A percentile compares a stretch with the other conserved stretches of the same genome.
These are phyloP conservation scores for Phellinidium pouzarii DNA, from an alignment of 1,284 basidiomycete species.

Conservation along the genomic window DNA sequence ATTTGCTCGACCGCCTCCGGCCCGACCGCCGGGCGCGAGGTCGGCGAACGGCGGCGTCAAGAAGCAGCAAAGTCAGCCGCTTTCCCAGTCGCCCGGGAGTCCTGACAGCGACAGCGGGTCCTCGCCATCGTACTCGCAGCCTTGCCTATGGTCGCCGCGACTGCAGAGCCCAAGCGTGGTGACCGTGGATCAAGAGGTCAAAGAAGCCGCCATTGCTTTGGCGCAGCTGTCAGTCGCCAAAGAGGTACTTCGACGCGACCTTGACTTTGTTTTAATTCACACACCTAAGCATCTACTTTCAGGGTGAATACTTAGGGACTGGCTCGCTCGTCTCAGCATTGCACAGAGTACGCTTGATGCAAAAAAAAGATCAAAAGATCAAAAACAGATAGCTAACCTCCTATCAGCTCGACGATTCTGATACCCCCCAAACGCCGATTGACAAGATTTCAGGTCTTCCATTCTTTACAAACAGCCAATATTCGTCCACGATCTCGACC, in stretches of 20 bases:
- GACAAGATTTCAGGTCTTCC: not conserved
- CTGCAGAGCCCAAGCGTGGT: slow-evolving; percentile 4
- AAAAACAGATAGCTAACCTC: not conserved
- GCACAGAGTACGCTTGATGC: slow-evolving; percentile 22
- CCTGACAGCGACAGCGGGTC: not conserved
- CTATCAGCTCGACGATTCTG: slow-evolving; percentile 23
- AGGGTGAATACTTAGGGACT: slow-evolving; percentile 26
- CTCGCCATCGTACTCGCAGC: not conserved
- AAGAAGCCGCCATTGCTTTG: slow-evolving; percentile 26
- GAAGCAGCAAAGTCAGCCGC: not conserved
- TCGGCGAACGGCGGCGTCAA: not conserved
- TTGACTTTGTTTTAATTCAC: not conserved
- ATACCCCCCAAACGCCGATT: not conserved
- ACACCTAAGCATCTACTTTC: not conserved
- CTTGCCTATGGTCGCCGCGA: not conserved
- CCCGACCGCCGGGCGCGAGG: slow-evolving; percentile 33
- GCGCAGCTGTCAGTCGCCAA: slow-evolving; percentile 27
- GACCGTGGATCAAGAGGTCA: slow-evolving; percentile 25
- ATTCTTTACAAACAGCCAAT: not conserved
- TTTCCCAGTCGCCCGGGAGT: not conserved
- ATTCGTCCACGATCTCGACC: slow-evolving; percentile 17
- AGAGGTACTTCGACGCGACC: slow-evolving; percentile 1
- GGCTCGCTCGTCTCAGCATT: slow-evolving; percentile 28
- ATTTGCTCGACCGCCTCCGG: slow-evolving; percentile 41
- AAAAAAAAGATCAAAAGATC: not conserved